Evolutionary conservation across 2,329 filamentous ascomycete genomes (phyloP).

Genomic region (Microthyrium microscopicum): DNA sequence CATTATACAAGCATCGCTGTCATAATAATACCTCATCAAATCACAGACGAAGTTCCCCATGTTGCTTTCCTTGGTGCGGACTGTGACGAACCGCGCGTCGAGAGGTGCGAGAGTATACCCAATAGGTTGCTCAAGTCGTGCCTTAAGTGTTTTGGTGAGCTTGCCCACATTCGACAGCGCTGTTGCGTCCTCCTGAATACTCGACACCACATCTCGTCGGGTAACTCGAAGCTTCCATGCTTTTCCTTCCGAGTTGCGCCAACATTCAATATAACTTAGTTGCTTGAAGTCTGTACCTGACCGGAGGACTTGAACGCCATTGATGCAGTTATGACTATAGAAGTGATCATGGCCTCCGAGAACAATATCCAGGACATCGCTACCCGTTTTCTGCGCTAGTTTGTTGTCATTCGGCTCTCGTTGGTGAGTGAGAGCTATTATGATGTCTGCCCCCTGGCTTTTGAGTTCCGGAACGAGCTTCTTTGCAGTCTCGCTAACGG

Average conservation of each 20-base stretch:
- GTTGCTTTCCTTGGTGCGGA: slow-evolving; percentile 63
- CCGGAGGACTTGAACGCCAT: slow-evolving; percentile 67
- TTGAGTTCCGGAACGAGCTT: slow-evolving; percentile 59
- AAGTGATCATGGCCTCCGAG: slow-evolving; percentile 84
- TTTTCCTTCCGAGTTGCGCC: slow-evolving; percentile 34
- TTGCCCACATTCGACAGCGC: slow-evolving; percentile 48
- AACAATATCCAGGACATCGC: slow-evolving; percentile 66
- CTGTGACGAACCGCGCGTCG: slow-evolving; percentile 73
- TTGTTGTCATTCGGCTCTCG: slow-evolving; percentile 83
- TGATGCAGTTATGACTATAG: slow-evolving; percentile 62
- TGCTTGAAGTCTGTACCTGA: slow-evolving; percentile 89
- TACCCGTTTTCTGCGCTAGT: slow-evolving; percentile 52
- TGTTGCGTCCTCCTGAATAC: slow-evolving; percentile 45
- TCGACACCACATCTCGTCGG: slow-evolving; percentile 55
- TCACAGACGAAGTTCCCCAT: slow-evolving; percentile 85
- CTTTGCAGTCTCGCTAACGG: slow-evolving; percentile 57
- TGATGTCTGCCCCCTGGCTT: slow-evolving; percentile 62
- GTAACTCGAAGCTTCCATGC: slow-evolving; percentile 68
- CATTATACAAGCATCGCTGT: slow-evolving; percentile 69
- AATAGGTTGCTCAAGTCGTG: slow-evolving; percentile 65
- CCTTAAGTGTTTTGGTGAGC: slow-evolving; percentile 55
- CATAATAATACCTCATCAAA: slow-evolving; percentile 71
- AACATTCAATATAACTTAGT: slow-evolving; percentile 70
- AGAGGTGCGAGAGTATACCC: slow-evolving; percentile 70
- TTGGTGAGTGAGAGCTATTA: slow-evolving; percentile 72